Evolutionary conservation across 768 basidiomycete genomes (phyloP), one percentile per base, ranked within the genome.

Genomic region (Collybiopsis confluens): DNA sequence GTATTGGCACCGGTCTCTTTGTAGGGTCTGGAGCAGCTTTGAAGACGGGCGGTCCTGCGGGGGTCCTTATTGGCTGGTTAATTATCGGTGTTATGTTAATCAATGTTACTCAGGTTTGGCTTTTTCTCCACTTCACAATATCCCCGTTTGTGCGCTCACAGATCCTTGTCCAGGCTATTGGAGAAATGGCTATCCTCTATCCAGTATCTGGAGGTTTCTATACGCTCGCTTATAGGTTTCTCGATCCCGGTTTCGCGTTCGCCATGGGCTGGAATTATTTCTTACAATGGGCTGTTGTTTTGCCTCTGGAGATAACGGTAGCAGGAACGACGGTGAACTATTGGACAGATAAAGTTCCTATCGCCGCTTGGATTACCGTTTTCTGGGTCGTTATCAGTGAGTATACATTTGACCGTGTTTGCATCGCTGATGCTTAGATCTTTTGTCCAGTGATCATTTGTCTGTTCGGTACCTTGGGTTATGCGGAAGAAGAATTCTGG

Each of bases 261-360:
- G 71, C 74, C 41, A 77, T 77, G 76, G 76, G 76, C 2, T 77
- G 76, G 76, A 77, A 77, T 49, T 77, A 77, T 55, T 67, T 70
- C 35, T 66, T 77, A 37, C 73, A 75, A 70, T 77, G 76, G 76
- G 74, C 71, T 9, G 59, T 74, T 21, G 72, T 71, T 2, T 63
- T 77, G 35, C 76, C 74, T 0, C 61, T 77, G 24, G 74, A 77
- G 64, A 71, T 76, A 16, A 76, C 74, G 1, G 74, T 77, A 11
- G 76, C 75, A n/a, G 72, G 67, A 11, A 72, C 67, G 30, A 77
- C 76, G 8, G 72, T 76, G 21, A 64, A 73, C 50, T 77, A 75
- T 58, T 77, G 76, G 75, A 69, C 69, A 5, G 58, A 64, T 46
- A 61, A 69, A 44, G 63, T 72, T 15, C 71, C 73, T 7, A 61